phyloP scores from a whole-genome alignment of 371 early-diverging fungal species.

The Neoconidiobolus thromboides region DNA sequence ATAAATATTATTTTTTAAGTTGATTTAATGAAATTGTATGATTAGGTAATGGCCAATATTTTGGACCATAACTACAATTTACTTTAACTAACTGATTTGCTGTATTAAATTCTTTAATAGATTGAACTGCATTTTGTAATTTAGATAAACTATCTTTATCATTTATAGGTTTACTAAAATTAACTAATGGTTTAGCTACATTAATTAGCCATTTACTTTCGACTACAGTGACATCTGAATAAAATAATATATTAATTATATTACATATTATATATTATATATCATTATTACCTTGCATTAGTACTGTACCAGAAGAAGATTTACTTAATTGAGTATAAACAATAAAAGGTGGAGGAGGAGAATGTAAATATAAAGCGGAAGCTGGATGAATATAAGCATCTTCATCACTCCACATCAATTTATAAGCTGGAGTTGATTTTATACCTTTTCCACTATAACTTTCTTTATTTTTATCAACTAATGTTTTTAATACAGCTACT shows the following conservation, averaged over 20 bases:
- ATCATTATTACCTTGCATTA: not conserved
- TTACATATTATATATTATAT: not conserved
- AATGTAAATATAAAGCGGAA: slow-evolving; percentile 36
- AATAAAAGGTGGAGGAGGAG: slow-evolving; percentile 57
- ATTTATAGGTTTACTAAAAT: not conserved
- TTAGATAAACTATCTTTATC: not conserved
- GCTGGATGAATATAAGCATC: slow-evolving; percentile 55
- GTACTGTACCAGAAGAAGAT: slow-evolving; percentile 11
- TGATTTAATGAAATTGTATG: not conserved
- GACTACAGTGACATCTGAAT: slow-evolving; percentile 10
- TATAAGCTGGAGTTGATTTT: slow-evolving; percentile 36
- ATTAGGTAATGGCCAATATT: not conserved
- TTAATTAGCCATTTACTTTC: slow-evolving; percentile 8
- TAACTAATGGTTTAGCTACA: slow-evolving; percentile 4
- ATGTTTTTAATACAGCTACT: slow-evolving; percentile 60
- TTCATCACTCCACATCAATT: slow-evolving; percentile 61
- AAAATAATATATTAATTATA: slow-evolving; percentile 3
- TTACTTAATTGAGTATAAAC: slow-evolving; percentile 44
- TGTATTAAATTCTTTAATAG: too few species aligned
- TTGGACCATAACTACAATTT: not conserved
- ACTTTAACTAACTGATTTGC: not conserved
- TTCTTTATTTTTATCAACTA: slow-evolving; percentile 34
- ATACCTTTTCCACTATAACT: slow-evolving; percentile 12
- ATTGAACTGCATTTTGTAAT: not conserved
- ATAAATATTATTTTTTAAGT: not conserved